phyloP scores from a whole-genome alignment of 305 asterid species.

The Caryopteris hybrid region DNA sequence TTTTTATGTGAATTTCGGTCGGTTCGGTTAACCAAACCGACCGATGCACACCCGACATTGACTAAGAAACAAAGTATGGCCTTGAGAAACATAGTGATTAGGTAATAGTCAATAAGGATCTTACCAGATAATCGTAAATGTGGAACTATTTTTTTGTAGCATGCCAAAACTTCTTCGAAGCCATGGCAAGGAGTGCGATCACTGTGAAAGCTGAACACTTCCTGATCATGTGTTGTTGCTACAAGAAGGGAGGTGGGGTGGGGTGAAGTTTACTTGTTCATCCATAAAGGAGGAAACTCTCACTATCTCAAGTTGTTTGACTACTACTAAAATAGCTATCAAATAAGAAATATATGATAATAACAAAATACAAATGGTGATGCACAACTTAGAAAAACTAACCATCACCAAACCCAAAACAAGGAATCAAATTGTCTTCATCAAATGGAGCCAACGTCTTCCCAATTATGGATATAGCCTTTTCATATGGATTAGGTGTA shows the following conservation, averaged over 20 bases:
- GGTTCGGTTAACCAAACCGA: too few species aligned
- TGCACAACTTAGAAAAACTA: conserved; percentile 10
- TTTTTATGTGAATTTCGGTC: too few species aligned
- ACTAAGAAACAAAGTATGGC: not conserved
- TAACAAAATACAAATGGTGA: not conserved
- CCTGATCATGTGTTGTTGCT: conserved; percentile 72
- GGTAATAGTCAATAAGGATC: conserved; percentile 4
- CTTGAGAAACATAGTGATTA: not conserved
- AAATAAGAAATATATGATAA: not conserved
- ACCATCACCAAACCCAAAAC: conserved; percentile 95
- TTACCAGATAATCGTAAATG: conserved; percentile 64
- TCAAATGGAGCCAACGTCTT: conserved; percentile 78
- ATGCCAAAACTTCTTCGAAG: conserved; percentile 77
- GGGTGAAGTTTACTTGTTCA: not conserved
- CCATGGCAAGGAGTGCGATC: conserved; percentile 83
- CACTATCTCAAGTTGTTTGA: not conserved
- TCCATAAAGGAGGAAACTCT: not conserved
- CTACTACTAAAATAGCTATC: not conserved
- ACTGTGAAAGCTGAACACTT: conserved; percentile 77
- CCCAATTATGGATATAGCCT: conserved; percentile 71
- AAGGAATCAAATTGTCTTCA: conserved; percentile 79
- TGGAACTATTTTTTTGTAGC: conserved; percentile 65
- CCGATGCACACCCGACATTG: too few species aligned
- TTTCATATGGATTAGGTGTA: conserved; percentile 66
- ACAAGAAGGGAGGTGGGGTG: not conserved